Evolutionary conservation across 129 eudicot genomes (phyloP).

Genomic region (Pseudognaphalium luteoalbum): DNA sequence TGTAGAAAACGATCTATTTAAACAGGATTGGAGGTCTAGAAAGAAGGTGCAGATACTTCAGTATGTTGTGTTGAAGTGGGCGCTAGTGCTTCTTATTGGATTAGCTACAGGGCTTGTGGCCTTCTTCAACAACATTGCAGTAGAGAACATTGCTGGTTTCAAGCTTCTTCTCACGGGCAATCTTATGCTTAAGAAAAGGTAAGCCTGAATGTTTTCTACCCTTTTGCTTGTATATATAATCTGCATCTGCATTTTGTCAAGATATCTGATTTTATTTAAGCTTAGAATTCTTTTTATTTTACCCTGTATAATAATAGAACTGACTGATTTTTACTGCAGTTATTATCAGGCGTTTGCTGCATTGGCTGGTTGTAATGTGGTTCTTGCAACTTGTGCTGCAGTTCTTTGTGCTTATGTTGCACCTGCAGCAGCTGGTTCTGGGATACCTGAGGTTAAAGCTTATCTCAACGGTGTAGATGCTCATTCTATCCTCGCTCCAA

Average conservation of each 20-base stretch:
- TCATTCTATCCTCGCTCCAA: conserved; percentile 92
- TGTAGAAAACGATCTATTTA: conserved; percentile 87
- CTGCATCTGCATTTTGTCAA: neutral
- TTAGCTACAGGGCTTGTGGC: conserved; percentile 83
- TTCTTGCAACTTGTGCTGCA: conserved; percentile 79
- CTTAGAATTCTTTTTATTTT: neutral
- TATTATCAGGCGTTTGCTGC: conserved; percentile 71
- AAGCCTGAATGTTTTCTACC: conserved; percentile 26
- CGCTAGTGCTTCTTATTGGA: conserved; percentile 84
- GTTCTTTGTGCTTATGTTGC: conserved; percentile 90
- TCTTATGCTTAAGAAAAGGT: conserved; percentile 80
- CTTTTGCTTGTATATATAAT: conserved; percentile 9
- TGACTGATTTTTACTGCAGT: conserved; percentile 49
- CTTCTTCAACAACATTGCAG: conserved; percentile 85
- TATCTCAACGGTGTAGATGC: conserved; percentile 98
- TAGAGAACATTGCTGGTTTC: conserved; percentile 93
- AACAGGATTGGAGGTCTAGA: conserved; percentile 99
- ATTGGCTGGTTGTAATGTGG: conserved; percentile 75
- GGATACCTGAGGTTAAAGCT: conserved; percentile 98
- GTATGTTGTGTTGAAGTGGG: conserved; percentile 82
- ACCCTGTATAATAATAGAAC: neutral
- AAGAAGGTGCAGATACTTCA: conserved; percentile 77
- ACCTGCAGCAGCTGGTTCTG: conserved; percentile 99
- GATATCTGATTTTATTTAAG: conserved; percentile 7
- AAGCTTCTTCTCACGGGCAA: conserved; percentile 76